Conservation (phyloP, 1,284 basidiomycete genomes). For the Calocybe gambosa region DNA sequence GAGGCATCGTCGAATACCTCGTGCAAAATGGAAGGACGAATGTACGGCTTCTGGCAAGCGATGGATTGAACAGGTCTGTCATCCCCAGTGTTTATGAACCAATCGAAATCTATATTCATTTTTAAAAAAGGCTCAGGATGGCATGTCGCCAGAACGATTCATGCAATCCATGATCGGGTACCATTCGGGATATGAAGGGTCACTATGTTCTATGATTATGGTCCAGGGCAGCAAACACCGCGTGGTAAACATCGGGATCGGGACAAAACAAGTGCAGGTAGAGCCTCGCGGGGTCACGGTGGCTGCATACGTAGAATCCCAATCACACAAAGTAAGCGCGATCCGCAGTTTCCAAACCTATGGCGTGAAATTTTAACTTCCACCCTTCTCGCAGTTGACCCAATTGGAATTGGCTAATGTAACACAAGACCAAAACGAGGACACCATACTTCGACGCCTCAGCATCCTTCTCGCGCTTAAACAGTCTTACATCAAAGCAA, state of each 20-base stretch:
- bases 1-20: constrained; percentile 72
- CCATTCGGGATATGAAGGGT: constrained; percentile 61
- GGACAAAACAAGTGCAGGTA: constrained; percentile 58
- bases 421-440: constrained; percentile 45
- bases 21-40: constrained; percentile 64
- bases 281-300: constrained; percentile 54
- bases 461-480: constrained; percentile 73
- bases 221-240: constrained; percentile 68
- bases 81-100: background rate
- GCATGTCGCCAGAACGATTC: constrained; percentile 55
- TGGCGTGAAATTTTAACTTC: background rate
- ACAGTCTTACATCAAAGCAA: constrained; percentile 72
- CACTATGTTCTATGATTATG: constrained; percentile 75
- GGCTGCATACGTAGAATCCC: constrained; percentile 59
- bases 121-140: constrained; percentile 36
- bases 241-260: constrained; percentile 73
- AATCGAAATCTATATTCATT: background rate
- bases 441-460: constrained; percentile 61
- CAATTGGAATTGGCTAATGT: constrained; percentile 52
- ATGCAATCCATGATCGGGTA: constrained; percentile 73
- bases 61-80: constrained; percentile 71
- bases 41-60: constrained; percentile 60
- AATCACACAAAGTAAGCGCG: constrained; percentile 60
- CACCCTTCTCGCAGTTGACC: constrained; percentile 44
- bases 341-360: background rate